Percentiles rank a stretch among this genome's conserved stretches.
Evolutionary conservation across 2,329 filamentous ascomycete genomes (phyloP).

Genomic region (Aspergillus fumigatus): DNA sequence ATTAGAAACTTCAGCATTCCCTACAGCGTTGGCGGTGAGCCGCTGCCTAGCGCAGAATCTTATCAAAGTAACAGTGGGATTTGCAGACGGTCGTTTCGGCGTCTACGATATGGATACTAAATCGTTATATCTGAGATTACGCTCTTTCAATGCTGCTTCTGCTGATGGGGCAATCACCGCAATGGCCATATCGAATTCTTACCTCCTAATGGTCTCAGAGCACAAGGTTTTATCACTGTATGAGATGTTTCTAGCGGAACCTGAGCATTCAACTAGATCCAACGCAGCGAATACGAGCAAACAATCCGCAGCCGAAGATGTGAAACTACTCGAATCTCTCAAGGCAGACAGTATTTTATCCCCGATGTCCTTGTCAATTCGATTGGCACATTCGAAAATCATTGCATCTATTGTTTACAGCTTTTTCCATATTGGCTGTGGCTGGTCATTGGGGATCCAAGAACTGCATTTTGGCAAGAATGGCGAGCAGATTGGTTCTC

Average conservation of each 20-base stretch:
- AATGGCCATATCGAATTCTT: constrained; percentile 69
- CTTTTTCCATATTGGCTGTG: constrained; percentile 67
- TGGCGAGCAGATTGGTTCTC: constrained; percentile 40
- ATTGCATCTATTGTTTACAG: constrained; percentile 86
- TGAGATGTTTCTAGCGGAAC: constrained; percentile 44
- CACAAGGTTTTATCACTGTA: constrained; percentile 74
- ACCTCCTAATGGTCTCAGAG: constrained; percentile 72
- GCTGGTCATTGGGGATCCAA: constrained; percentile 90
- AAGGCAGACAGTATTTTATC: constrained; percentile 74
- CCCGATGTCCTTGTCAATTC: constrained; percentile 77
- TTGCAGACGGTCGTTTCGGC: constrained; percentile 65
- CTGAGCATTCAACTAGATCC: constrained; percentile 3
- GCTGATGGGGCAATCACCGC: constrained; percentile 63
- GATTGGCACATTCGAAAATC: constrained; percentile 59
- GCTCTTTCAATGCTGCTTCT: constrained; percentile 59
- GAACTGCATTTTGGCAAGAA: constrained; percentile 65
- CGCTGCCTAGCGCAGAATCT: constrained; percentile 39
- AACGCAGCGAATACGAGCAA: neutral
- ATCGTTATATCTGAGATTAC: constrained; percentile 41
- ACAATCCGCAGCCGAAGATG: constrained; percentile 15
- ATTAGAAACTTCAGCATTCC: constrained; percentile 59
- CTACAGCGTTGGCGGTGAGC: constrained; percentile 52
- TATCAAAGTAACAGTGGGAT: constrained; percentile 64
- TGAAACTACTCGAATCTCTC: constrained; percentile 67
- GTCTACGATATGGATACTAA: constrained; percentile 59